Conservation (phyloP, 106 monocot species). For the Cymbidium sinense region DNA sequence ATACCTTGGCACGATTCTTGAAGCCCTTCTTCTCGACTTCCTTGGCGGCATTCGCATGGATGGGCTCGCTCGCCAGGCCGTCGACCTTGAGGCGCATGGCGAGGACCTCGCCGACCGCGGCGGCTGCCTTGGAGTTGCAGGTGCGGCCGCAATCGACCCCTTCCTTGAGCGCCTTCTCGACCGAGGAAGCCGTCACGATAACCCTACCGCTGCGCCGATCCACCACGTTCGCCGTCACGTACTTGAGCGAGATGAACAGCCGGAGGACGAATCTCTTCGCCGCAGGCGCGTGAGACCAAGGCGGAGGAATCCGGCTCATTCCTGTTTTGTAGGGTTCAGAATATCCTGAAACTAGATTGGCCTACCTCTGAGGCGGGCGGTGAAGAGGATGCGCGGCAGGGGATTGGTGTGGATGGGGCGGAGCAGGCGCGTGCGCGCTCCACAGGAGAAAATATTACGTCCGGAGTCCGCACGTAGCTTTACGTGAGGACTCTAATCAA, state of each 20-base stretch:
- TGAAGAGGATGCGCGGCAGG: no score
- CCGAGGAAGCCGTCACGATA: conserved; percentile 63
- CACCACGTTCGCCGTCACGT: conserved; percentile 88
- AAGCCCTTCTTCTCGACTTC: conserved; percentile 97
- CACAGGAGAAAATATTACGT: no score
- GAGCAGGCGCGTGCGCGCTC: no score
- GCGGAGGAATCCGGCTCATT: conserved; percentile 23
- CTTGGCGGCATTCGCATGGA: conserved; percentile 73
- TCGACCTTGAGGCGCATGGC: conserved; percentile 92
- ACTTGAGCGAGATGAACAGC: conserved; percentile 96
- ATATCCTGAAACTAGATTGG: no score
- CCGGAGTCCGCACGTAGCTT: no score
- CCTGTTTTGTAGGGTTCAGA: no score
- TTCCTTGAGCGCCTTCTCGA: conserved; percentile 68
- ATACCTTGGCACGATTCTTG: conserved; percentile 75
- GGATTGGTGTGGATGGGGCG: no score
- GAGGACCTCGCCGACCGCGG: conserved; percentile 85
- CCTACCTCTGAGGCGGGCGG: no score
- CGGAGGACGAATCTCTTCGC: conserved; percentile 78
- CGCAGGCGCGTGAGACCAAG: not conserved
- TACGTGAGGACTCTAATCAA: no score
- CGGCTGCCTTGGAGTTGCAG: conserved; percentile 89
- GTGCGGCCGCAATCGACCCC: conserved; percentile 54
- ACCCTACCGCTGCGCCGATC: conserved; percentile 65
- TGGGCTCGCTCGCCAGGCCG: conserved; percentile 63